phyloP scores from a whole-genome alignment of 768 basidiomycete species.

The Chalciporus pseudorubinellus region DNA sequence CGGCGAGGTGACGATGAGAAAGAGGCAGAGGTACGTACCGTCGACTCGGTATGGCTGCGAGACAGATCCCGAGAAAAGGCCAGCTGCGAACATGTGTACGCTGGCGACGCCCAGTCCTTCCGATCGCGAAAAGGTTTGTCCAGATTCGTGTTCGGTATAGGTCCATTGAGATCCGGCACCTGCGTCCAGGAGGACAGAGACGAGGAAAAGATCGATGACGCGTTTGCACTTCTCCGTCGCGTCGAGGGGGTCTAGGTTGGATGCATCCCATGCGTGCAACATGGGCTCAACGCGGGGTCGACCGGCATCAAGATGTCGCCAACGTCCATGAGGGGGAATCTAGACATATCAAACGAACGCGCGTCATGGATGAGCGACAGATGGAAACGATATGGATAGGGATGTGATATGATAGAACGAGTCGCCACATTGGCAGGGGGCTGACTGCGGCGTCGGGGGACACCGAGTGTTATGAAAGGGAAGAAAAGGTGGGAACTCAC shows the following conservation, averaged over 20 bases:
- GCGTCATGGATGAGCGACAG: background rate
- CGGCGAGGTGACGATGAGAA: too few relatives aligned
- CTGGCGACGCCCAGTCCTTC: conserved; percentile 90
- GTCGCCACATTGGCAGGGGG: conserved; percentile 6
- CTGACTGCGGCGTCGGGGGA: background rate
- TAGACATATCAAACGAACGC: conserved; percentile 26
- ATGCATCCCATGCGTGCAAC: conserved; percentile 52
- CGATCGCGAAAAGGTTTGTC: conserved; percentile 56
- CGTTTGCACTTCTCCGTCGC: conserved; percentile 63
- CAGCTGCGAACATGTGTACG: conserved; percentile 82
- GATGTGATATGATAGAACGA: background rate
- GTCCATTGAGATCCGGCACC: conserved; percentile 85
- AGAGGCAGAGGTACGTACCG: conserved; percentile 49
- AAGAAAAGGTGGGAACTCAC: conserved; percentile 39
- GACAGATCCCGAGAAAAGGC: conserved; percentile 68
- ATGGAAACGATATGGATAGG: background rate
- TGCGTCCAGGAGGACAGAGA: conserved; percentile 92
- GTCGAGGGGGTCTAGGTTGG: conserved; percentile 38
- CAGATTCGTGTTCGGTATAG: conserved; percentile 61
- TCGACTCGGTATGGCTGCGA: conserved; percentile 73
- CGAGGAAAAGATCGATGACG: conserved; percentile 84
- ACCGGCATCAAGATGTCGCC: conserved; percentile 83
- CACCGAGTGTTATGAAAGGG: background rate
- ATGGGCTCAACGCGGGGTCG: conserved; percentile 60
- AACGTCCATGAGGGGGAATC: conserved; percentile 88